Percentiles rank a stretch among this genome's conserved stretches.
Evolutionary conservation across 192 early-diverging fungal genomes (phyloP).

Genomic region (Obelidium mucronatum): DNA sequence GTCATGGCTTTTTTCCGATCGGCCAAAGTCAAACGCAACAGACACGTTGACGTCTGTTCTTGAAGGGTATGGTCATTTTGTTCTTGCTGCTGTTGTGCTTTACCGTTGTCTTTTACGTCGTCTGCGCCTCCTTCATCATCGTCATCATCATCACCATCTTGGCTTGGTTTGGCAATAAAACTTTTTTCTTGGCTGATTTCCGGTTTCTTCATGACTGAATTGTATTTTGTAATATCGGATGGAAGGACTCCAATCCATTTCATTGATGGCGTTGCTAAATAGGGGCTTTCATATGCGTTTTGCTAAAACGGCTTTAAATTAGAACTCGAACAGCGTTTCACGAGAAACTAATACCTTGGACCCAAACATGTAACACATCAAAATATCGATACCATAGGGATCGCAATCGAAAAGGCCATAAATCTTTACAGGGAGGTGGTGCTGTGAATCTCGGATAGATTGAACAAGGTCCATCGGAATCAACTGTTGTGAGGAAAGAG

Average conservation of each 20-base stretch:
- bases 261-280: conserved; percentile 1
- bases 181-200: no score
- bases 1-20: conserved; percentile 36
- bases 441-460: no score
- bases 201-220: no score
- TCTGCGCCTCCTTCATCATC: not conserved
- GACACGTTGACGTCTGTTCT: conserved; percentile 23
- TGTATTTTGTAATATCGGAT: not conserved
- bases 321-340: not conserved
- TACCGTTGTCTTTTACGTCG: conserved; percentile 31
- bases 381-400: conserved; percentile 50
- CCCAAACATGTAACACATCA: conserved; percentile 45
- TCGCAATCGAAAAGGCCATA: conserved; percentile 46
- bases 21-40: conserved; percentile 29
- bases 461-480: not conserved
- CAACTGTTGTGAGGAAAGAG: not conserved
- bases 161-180: no score
- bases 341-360: conserved; percentile 29
- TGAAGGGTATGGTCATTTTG: conserved; percentile 11
- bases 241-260: not conserved
- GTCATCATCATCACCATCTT: not conserved
- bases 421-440: conserved; percentile 1
- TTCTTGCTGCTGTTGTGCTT: conserved; percentile 33
- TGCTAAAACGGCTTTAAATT: not conserved
- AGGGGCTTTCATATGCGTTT: conserved; percentile 17